Percentiles rank a stretch among this genome's conserved stretches.
These are phyloP conservation scores for Cytauxzoon felis DNA, from an alignment of 169 alveolate species.

Conservation along the genomic window DNA sequence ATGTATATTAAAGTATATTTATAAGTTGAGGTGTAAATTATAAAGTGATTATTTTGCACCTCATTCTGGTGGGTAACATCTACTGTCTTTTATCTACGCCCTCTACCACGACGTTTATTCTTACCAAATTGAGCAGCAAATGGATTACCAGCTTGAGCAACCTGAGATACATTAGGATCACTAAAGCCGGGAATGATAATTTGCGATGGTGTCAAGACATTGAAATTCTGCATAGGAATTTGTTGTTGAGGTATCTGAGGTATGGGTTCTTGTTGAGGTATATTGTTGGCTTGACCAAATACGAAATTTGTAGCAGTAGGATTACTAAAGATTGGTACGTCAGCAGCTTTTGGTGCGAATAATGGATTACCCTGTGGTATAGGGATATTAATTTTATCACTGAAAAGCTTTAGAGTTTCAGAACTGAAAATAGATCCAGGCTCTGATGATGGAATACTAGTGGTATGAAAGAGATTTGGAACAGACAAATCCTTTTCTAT, in stretches of 20 bases:
- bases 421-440: slow-evolving; percentile 8
- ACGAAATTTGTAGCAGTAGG: slow-evolving; percentile 51
- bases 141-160: neutral
- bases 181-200: slow-evolving; percentile 24
- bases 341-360: slow-evolving; percentile 51
- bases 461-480: no score
- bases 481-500: no score
- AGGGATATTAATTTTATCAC: slow-evolving; percentile 36
- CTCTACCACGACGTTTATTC: slow-evolving; percentile 21
- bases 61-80: neutral
- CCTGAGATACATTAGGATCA: slow-evolving; percentile 1
- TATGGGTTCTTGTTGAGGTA: neutral
- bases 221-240: neutral
- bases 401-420: no score
- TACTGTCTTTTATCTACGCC: slow-evolving; percentile 3
- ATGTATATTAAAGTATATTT: neutral
- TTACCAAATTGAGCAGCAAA: slow-evolving; percentile 15
- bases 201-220: neutral
- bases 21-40: neutral
- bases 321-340: slow-evolving; percentile 11
- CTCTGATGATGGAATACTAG: no score
- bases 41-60: neutral
- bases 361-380: slow-evolving; percentile 62
- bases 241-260: neutral
- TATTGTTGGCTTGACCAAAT: slow-evolving; percentile 33